Conservation (phyloP, 768 basidiomycete species). For the Leccinum olivaceopallidum region DNA sequence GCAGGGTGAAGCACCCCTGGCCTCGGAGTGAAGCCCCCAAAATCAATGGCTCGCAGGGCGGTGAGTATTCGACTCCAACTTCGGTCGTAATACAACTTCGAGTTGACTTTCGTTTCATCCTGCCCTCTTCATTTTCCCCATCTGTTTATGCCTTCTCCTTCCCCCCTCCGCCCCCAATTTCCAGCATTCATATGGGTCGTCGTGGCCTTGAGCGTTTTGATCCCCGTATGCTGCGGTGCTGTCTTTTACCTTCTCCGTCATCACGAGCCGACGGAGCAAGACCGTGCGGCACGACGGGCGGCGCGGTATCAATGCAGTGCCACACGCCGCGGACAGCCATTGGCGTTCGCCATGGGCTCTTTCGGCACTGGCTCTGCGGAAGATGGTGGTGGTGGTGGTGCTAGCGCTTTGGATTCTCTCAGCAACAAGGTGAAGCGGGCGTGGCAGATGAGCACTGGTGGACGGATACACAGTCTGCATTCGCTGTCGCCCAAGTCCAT, state of each 20-base stretch:
- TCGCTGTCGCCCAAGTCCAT: constrained; percentile 67
- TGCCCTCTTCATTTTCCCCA: background rate
- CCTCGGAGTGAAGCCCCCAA: constrained; percentile 40
- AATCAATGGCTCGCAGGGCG: constrained; percentile 52
- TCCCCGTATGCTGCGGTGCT: constrained; percentile 51
- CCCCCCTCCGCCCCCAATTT: background rate
- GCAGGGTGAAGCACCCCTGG: constrained; percentile 1
- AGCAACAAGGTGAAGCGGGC: constrained; percentile 30
- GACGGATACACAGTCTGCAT: constrained; percentile 46
- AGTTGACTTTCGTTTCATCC: background rate
- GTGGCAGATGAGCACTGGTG: constrained; percentile 4
- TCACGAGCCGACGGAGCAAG: constrained; percentile 43
- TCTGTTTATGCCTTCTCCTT: background rate
- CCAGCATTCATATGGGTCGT: constrained; percentile 62
- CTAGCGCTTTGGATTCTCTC: constrained; percentile 19
- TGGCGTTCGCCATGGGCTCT: constrained; percentile 14
- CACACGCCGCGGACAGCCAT: constrained; percentile 21
- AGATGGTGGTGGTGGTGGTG: background rate
- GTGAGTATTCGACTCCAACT: constrained; percentile 30
- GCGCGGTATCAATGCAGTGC: constrained; percentile 27
- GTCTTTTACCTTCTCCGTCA: constrained; percentile 58
- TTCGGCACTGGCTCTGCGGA: background rate
- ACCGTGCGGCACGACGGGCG: constrained; percentile 37
- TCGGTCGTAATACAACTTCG: background rate
- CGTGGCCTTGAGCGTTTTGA: constrained; percentile 52